These are phyloP conservation scores for Chlorella sp. DNA, from an alignment of 139 green algal species.

Conservation along the genomic window DNA sequence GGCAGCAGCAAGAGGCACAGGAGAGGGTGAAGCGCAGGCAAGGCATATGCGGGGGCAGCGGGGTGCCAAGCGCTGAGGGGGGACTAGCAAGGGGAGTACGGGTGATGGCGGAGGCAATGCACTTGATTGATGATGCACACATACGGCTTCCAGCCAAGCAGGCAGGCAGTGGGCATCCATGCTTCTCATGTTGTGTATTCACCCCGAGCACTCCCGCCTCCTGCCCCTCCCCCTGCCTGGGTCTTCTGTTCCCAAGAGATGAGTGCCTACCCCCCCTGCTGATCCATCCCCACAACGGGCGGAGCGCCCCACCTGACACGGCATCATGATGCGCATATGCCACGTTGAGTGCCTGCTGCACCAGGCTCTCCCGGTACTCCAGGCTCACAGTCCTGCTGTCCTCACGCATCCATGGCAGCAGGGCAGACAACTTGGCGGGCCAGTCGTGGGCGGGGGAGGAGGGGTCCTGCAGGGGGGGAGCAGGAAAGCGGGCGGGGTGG, in stretches of 20 bases:
- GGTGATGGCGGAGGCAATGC: too few species aligned
- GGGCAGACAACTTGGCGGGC: neutral
- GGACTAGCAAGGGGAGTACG: too few species aligned
- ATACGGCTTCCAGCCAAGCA: too few species aligned
- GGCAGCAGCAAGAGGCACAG: neutral
- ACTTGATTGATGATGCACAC: too few species aligned
- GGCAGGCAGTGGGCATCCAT: too few species aligned
- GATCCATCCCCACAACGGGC: neutral
- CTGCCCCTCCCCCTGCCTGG: too few species aligned
- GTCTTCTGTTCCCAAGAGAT: neutral
- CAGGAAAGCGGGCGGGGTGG: neutral
- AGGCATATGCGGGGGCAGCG: too few species aligned
- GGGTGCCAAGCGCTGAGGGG: too few species aligned
- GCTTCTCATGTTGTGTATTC: too few species aligned
- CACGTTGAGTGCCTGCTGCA: slow-evolving; percentile 21
- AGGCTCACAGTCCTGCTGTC: slow-evolving; percentile 11
- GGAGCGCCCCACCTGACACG: neutral
- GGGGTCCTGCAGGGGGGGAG: slow-evolving; percentile 2
- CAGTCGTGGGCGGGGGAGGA: neutral
- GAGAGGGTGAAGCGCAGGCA: too few species aligned
- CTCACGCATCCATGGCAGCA: neutral
- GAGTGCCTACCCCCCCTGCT: too few species aligned
- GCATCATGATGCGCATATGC: slow-evolving; percentile 12
- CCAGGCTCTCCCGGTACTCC: neutral
- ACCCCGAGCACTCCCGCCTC: too few species aligned